Evolutionary conservation across 129 eudicot species (phyloP), one percentile per base, ranked within the genome.

Genomic region (Chrysanthemum makinoi): DNA sequence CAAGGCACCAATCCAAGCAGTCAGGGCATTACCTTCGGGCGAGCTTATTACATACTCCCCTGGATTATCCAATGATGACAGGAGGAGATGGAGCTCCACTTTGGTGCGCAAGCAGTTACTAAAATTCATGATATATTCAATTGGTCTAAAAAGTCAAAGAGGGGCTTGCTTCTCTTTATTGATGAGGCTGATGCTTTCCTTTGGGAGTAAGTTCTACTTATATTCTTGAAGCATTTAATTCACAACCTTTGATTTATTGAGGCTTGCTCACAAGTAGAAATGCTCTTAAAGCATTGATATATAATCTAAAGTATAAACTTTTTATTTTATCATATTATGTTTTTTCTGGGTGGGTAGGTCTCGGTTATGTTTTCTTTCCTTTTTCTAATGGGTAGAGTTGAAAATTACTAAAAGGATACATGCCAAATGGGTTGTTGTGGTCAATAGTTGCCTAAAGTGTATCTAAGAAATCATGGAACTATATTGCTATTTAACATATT

Each of bases 51-150:
- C 99, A 84, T n/a, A n/a, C n/a, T n/a, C n/a, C n/a, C n/a, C n/a
- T 95, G 84, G 99, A 95, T 80, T 95, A 95, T 83, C 97, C 99
- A 61, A 90, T 90, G 99, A 95, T 95, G 99, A 95, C 99, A 18
- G 99, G 99, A 53, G 97, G 99, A 54, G 99, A 95, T 81, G 99
- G 90, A 72, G 97, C 99, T 79, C 99, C 99, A 1, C 88, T 95
- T 26, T 54, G 99, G 97, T 49, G 83, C 97, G 26, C 97, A 90
- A 70, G 97, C 99, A 50, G 99, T 90, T 73, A 95, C 99, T 44
- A 95, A 95, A 75, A 95, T 90, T 53, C 99, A 95, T 49, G 99
- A 95, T 65, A 90, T 95, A 74, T 95, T 95, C 78, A 97, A 95
- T 74, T 95, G 99, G 99, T 81, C 99, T 17, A 90, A 90, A 70